Base-by-base conservation (phyloP, 352 stramenopile species). In the Pelagophyceae sp. region DNA sequence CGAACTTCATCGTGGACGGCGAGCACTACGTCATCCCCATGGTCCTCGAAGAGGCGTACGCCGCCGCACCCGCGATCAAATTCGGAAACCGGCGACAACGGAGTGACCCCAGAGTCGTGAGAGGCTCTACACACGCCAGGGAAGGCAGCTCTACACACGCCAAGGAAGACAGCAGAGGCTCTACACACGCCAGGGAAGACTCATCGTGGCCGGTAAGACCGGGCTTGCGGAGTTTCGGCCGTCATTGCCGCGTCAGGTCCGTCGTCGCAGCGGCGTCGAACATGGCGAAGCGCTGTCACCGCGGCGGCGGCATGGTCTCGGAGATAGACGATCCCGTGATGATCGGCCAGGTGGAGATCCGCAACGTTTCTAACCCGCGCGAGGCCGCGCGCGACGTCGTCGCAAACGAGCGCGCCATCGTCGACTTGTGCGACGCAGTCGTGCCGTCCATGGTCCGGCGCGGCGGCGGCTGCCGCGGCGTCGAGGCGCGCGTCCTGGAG, bases 1-100 rank as follows among this genome's bases (percentile, higher is more conserved):
- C 60, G 33, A 94, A 94, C 78, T 94, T 94, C 72, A 81, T 94
- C 40, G 86, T 94, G 71, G 89, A 94, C 71, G 89, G 88, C 80
- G 86, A 86, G 76, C 86, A 82, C 60, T 71, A 92, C 78, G 90
- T 88, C 0, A 86, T 94, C 31, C 89, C 89, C 2, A 92, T 94
- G 88, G 88, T 88, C 0, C 86, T 94, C 0, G 89, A 94, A 76
- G 89, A 94, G 76, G 88, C 89, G 37, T 93, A 88, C 0, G 89
- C 93, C 29, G 88, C 93, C 25, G 89, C 89, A 3, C 88, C 89
- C 0, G 89, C 89, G 11, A 93, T 88, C 29, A 93, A 88, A 54
- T 87, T 88, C 0, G 89, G 88, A 15, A 94, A 94, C 76, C 85
- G 67, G 15, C 58, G 67, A 33, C 67, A 33, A 0, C 15, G 17